Evolutionary conservation across 441 rosid species (phyloP).

Genomic region (Erysimum pusillum): DNA sequence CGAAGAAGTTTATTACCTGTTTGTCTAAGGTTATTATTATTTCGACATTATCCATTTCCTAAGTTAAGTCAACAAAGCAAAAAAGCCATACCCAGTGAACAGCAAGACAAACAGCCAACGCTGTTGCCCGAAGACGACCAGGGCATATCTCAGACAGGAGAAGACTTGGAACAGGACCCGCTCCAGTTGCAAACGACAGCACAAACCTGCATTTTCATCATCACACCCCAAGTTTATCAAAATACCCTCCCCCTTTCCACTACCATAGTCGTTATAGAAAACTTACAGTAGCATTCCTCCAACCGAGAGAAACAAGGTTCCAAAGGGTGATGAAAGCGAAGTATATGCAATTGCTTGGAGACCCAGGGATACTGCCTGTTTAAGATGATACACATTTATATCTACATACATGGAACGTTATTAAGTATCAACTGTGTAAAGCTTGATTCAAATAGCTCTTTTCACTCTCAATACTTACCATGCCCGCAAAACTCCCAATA

Average conservation of each 20-base stretch:
- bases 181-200: constrained; percentile 68
- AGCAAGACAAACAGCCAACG: constrained; percentile 75
- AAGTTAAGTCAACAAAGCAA: constrained; percentile 28
- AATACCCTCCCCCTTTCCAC: constrained; percentile 8
- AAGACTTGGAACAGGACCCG: constrained; percentile 80
- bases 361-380: constrained; percentile 62
- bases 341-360: constrained; percentile 66
- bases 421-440: constrained; percentile 3
- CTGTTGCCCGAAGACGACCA: constrained; percentile 72
- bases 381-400: constrained; percentile 24
- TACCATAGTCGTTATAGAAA: constrained; percentile 23
- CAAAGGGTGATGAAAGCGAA: constrained; percentile 55
- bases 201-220: constrained; percentile 63
- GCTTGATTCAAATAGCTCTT: constrained; percentile 10
- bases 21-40: constrained; percentile 26
- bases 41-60: constrained; percentile 3
- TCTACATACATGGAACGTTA: constrained; percentile 14
- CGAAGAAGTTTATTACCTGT: constrained; percentile 80
- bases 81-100: constrained; percentile 72
- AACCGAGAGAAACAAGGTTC: constrained; percentile 67
- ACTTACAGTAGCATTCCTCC: constrained; percentile 83
- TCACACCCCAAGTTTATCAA: constrained; percentile 17
- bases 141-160: constrained; percentile 81
- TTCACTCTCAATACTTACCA: constrained; percentile 54
- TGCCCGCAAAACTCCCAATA: constrained; percentile 74